Evolutionary conservation across 2,329 filamentous ascomycete genomes (phyloP).

Genomic region (Celoporthe dispersa): DNA sequence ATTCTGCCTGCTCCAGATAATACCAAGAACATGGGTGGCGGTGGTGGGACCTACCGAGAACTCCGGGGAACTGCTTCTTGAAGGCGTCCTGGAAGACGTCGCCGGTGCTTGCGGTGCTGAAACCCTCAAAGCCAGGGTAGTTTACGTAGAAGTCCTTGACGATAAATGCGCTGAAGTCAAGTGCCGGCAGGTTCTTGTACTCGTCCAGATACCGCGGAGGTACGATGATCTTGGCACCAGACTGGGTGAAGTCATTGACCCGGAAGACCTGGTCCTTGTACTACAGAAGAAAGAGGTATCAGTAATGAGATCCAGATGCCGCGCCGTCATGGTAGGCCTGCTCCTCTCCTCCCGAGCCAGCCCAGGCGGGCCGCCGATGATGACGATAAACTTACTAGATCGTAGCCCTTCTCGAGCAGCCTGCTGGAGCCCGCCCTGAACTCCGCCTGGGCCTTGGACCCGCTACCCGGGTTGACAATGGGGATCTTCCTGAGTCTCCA

Average conservation of each 20-base stretch:
- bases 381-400: background rate
- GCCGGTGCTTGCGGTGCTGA: background rate
- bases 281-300: background rate
- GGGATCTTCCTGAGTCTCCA: slow-evolving; percentile 16
- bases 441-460: slow-evolving; percentile 5
- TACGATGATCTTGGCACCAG: slow-evolving; percentile 10
- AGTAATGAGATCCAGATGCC: background rate
- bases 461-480: slow-evolving; percentile 8
- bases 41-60: slow-evolving; percentile 13
- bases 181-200: slow-evolving; percentile 1
- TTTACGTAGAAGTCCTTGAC: slow-evolving; percentile 17
- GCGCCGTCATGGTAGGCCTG: too few relatives aligned
- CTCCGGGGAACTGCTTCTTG: slow-evolving; percentile 10
- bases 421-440: background rate
- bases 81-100: slow-evolving; percentile 12
- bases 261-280: slow-evolving; percentile 11
- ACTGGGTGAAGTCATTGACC: slow-evolving; percentile 17
- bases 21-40: too few relatives aligned
- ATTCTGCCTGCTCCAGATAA: too few relatives aligned
- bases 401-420: slow-evolving; percentile 1
- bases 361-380: background rate
- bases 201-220: slow-evolving; percentile 15
- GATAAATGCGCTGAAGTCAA: slow-evolving; percentile 8
- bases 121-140: slow-evolving; percentile 15
- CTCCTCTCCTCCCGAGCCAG: too few relatives aligned